Evolutionary conservation across 1,284 basidiomycete genomes (phyloP).

Genomic region (Phellopilus nigrolimitatus): DNA sequence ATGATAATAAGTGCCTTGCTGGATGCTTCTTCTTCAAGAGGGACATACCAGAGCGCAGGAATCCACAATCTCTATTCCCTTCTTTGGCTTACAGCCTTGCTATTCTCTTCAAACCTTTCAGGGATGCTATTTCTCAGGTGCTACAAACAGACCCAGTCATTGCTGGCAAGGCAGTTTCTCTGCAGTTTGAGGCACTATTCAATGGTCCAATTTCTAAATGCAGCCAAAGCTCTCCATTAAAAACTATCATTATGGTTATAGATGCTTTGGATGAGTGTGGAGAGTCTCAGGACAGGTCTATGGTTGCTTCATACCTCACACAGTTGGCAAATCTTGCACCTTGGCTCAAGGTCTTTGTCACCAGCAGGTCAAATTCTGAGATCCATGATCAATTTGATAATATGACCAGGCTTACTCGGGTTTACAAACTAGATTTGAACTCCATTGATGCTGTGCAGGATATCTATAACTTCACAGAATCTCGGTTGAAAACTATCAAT

Average conservation of each 20-base stretch:
- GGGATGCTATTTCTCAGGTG: neutral
- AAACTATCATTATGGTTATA: neutral
- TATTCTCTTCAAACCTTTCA: neutral
- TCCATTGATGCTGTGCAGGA: neutral
- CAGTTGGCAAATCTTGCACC: neutral
- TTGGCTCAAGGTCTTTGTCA: neutral
- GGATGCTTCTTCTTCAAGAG: constrained; percentile 10
- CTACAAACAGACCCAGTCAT: neutral
- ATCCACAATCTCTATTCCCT: neutral
- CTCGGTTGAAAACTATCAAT: neutral
- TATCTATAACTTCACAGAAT: neutral
- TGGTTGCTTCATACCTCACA: neutral
- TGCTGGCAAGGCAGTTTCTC: neutral
- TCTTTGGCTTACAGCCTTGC: neutral
- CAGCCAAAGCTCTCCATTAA: neutral
- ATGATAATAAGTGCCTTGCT: neutral
- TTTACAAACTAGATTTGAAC: neutral
- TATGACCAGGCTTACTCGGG: too few relatives aligned
- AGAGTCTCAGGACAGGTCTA: neutral
- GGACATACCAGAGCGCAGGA: neutral
- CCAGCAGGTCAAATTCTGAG: neutral
- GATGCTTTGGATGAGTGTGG: neutral
- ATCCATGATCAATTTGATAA: neutral
- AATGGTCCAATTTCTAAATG: neutral
- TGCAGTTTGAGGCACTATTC: neutral